phyloP scores from a whole-genome alignment of 2,329 filamentous ascomycete species.

The Paracoccidioides brasiliensis region DNA sequence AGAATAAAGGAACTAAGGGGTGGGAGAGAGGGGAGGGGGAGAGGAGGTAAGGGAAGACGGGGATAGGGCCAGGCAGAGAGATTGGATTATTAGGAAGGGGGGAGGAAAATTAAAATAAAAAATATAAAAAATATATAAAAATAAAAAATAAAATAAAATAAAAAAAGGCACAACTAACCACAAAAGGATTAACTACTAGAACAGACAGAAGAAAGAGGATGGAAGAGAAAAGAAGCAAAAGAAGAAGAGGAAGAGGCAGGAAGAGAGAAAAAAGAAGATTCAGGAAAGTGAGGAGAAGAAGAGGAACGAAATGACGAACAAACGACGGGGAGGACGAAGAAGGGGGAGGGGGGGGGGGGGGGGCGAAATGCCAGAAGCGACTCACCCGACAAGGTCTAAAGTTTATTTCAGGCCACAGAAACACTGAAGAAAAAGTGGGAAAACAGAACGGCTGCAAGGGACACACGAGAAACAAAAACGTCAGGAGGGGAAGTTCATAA shows the following conservation, averaged over 20 bases:
- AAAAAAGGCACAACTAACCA: background rate
- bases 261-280: background rate
- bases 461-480: no score
- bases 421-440: no score
- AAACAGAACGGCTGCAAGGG: no score
- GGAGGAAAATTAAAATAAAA: background rate
- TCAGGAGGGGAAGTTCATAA: no score
- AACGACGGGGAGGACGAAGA: background rate
- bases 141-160: background rate
- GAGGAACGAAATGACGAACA: background rate
- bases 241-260: slow-evolving; percentile 1
- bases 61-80: background rate
- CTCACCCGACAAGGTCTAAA: no score
- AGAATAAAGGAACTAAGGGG: background rate
- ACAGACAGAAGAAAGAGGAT: background rate
- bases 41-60: background rate
- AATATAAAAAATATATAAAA: background rate
- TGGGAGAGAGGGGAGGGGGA: background rate
- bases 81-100: background rate
- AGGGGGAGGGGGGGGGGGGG: no score
- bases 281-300: background rate
- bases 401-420: no score
- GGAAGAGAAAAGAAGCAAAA: background rate
- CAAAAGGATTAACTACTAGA: background rate
- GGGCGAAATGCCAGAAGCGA: background rate